Conservation (phyloP, 805 yeast species). For the Lipomyces spencermartinsiae region DNA sequence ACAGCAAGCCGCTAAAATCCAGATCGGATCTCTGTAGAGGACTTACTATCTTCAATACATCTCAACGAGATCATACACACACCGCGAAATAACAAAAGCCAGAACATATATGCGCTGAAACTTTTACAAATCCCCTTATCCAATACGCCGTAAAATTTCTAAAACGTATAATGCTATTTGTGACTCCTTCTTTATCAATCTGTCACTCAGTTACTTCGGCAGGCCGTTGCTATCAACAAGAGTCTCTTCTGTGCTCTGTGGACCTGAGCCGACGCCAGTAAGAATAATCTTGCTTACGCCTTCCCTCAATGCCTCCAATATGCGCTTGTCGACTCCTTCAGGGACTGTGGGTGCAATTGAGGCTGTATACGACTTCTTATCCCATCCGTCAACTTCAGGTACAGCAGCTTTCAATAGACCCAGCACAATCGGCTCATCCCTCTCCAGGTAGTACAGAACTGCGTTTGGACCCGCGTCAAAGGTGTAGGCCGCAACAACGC, state of each 20-base stretch:
- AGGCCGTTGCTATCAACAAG: constrained; percentile 66
- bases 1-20: too few relatives aligned
- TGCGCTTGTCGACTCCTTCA: constrained; percentile 48
- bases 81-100: not conserved
- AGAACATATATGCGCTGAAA: not conserved
- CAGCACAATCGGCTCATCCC: constrained; percentile 75
- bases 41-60: not conserved
- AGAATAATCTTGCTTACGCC: constrained; percentile 86
- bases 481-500: constrained; percentile 88
- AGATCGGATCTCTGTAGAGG: not conserved
- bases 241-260: constrained; percentile 62
- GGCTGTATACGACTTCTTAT: constrained; percentile 47
- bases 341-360: constrained; percentile 42
- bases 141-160: not conserved
- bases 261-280: constrained; percentile 89
- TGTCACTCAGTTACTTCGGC: constrained; percentile 52
- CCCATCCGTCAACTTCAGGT: constrained; percentile 73
- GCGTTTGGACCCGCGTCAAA: constrained; percentile 99
- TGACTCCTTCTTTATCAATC: not conserved
- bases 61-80: not conserved
- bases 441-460: constrained; percentile 83
- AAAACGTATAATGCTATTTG: not conserved
- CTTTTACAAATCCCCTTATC: not conserved
- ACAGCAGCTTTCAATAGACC: constrained; percentile 71
- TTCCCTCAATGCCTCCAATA: constrained; percentile 59